Base-by-base conservation (phyloP, 495 filamentous ascomycete species). In the Monascus purpureus region DNA sequence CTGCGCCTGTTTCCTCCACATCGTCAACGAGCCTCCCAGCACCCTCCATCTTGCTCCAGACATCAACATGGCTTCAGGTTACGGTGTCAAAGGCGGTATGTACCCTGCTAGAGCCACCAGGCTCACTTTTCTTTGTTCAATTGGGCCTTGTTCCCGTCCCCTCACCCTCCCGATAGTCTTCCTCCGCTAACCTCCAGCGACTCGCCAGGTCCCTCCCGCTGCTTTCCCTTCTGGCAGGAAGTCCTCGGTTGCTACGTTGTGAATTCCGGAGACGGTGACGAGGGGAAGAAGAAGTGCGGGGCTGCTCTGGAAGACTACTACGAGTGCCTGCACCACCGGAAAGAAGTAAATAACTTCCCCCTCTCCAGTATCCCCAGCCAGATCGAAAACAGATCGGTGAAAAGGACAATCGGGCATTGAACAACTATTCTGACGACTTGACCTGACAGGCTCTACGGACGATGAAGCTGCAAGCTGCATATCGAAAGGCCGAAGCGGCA, bases 151-250 rank as follows among this genome's bases (percentile, higher is more conserved):
- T n/a, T n/a, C n/a, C n/a, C n/a, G n/a, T n/a, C n/a, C n/a, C n/a
- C n/a, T n/a, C n/a, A n/a, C n/a, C n/a, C n/a, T n/a, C n/a, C n/a
- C n/a, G n/a, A n/a, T n/a, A n/a, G n/a, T n/a, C n/a, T n/a, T 33
- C 24, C 15, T 18, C 32, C 32, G 40, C 55, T 59, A 44, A 59
- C 41, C 29, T 33, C 17, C 22, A 36, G 36, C 35, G 46, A 43
- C 35, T 34, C 34, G 43, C 35, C 55, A 93, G 87, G 84, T 47
- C 79, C 75, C 38, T 75, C 73, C 46, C 77, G 93, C 63, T 99
- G 90, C 76, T 96, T 92, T 61, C 81, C 83, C 53, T 99, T 95
- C 73, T 99, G 92, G 92, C 90, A 92, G 62, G 83, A 92, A 49
- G 63, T 86, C 33, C 75, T 92, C 40, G 79, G 79, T 44, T 92